Conservation (phyloP, 768 basidiomycete species). For the Infundibulicybe gibba region DNA sequence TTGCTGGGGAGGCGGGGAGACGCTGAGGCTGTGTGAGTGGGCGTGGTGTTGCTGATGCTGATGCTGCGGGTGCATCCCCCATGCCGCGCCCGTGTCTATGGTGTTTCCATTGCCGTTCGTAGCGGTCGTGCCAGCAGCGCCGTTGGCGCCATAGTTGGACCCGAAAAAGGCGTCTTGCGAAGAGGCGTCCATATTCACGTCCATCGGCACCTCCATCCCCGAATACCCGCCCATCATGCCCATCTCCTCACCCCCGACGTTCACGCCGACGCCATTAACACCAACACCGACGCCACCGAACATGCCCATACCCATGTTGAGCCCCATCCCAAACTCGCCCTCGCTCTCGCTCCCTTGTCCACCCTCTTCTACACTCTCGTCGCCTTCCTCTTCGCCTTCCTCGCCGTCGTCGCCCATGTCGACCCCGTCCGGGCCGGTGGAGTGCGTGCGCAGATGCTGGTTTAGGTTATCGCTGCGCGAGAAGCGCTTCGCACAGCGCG, state of each 20-base stretch:
- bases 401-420: constrained; percentile 3
- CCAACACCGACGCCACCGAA: constrained; percentile 18
- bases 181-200: constrained; percentile 23
- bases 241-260: constrained; percentile 4
- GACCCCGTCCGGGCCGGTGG: neutral
- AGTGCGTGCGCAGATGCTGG: constrained; percentile 83
- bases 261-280: constrained; percentile 19
- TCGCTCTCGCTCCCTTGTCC: constrained; percentile 19
- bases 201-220: constrained; percentile 48
- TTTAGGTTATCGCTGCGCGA: constrained; percentile 86
- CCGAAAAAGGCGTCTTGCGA: too few species aligned
- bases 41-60: constrained; percentile 16
- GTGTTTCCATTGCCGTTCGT: neutral
- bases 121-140: neutral
- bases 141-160: neutral
- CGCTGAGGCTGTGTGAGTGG: constrained; percentile 11
- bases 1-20: constrained; percentile 19
- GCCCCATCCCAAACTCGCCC: constrained; percentile 23
- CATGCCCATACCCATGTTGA: constrained; percentile 23
- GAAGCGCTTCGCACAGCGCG: constrained; percentile 75
- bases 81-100: too few species aligned
- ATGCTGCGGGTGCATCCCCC: neutral
- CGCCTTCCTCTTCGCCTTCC: constrained; percentile 13
- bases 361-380: constrained; percentile 11
- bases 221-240: constrained; percentile 15